Conservation (phyloP, 768 basidiomycete species). For the Lepiota brunneoincarnata region DNA sequence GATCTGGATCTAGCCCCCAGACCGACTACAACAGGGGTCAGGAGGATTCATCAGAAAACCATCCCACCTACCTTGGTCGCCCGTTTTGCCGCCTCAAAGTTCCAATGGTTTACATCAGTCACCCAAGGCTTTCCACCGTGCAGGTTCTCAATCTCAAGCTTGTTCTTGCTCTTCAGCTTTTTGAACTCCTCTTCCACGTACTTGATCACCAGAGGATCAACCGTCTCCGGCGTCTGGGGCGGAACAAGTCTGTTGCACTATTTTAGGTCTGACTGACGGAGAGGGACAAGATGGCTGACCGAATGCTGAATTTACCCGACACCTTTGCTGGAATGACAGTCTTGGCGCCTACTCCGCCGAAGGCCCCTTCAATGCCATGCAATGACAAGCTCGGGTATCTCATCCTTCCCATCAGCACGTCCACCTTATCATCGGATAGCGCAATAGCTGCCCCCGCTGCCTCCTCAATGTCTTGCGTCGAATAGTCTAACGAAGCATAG, state of each 20-base stretch:
- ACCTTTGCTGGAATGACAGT: constrained; percentile 94
- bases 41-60: background rate
- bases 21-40: constrained; percentile 34
- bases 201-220: constrained; percentile 66
- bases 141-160: constrained; percentile 61
- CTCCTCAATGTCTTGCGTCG: constrained; percentile 67
- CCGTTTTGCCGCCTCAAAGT: constrained; percentile 82
- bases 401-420: constrained; percentile 92
- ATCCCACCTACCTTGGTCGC: constrained; percentile 64
- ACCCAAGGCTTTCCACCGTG: constrained; percentile 93
- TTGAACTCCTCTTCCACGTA: constrained; percentile 80
- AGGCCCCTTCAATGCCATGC: constrained; percentile 96
- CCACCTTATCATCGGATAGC: constrained; percentile 72
- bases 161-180: constrained; percentile 85
- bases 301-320: constrained; percentile 91
- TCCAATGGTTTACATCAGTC: constrained; percentile 85
- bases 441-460: constrained; percentile 76
- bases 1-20: constrained; percentile 74
- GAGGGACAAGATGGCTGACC: constrained; percentile 39
- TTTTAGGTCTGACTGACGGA: background rate
- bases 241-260: constrained; percentile 64
- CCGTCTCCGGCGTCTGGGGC: constrained; percentile 75
- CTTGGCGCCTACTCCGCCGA: constrained; percentile 78
- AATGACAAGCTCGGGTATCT: constrained; percentile 83
- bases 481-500: constrained; percentile 75